These are phyloP conservation scores for Rostrohypoxylon terebratum DNA, from an alignment of 495 filamentous ascomycete species.

Conservation along the genomic window DNA sequence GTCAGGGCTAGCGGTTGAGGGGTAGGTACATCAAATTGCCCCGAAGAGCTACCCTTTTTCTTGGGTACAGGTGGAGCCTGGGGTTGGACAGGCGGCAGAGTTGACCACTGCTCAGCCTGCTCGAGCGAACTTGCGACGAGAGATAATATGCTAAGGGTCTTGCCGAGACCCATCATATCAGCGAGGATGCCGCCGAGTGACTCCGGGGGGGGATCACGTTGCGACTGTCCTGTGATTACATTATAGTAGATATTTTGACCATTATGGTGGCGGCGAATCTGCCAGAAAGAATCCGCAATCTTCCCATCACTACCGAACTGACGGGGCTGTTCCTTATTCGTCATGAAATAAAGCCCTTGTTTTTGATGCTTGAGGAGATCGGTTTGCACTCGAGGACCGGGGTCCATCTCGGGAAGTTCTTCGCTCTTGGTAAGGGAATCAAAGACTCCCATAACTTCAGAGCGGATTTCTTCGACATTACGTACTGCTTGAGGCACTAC, in stretches of 20 bases:
- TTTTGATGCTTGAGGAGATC: slow-evolving; percentile 87
- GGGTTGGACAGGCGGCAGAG: slow-evolving; percentile 54
- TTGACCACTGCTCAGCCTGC: slow-evolving; percentile 69
- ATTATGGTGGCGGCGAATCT: slow-evolving; percentile 61
- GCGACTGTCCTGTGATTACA: slow-evolving; percentile 80
- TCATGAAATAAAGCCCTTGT: slow-evolving; percentile 91
- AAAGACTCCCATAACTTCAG: slow-evolving; percentile 88
- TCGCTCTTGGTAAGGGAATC: slow-evolving; percentile 80
- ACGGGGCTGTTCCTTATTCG: slow-evolving; percentile 73
- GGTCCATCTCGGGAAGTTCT: slow-evolving; percentile 79
- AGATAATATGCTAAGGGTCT: slow-evolving; percentile 89
- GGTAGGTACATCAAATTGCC: slow-evolving; percentile 52
- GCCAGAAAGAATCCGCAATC: slow-evolving; percentile 80
- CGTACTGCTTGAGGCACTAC: slow-evolving; percentile 58
- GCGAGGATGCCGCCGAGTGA: slow-evolving; percentile 89
- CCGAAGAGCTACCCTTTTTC: slow-evolving; percentile 49
- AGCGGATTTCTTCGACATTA: slow-evolving; percentile 84
- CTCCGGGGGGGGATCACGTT: slow-evolving; percentile 73
- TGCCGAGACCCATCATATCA: slow-evolving; percentile 98
- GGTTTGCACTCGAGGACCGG: slow-evolving; percentile 70
- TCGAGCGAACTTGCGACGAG: slow-evolving; percentile 72
- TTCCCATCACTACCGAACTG: slow-evolving; percentile 54
- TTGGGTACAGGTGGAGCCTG: slow-evolving; percentile 50
- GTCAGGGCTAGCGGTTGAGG: slow-evolving; percentile 53
- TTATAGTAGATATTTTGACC: slow-evolving; percentile 76